Evolutionary conservation across 257 asterid genomes (phyloP).

Genomic region (Solanum lignicaule): DNA sequence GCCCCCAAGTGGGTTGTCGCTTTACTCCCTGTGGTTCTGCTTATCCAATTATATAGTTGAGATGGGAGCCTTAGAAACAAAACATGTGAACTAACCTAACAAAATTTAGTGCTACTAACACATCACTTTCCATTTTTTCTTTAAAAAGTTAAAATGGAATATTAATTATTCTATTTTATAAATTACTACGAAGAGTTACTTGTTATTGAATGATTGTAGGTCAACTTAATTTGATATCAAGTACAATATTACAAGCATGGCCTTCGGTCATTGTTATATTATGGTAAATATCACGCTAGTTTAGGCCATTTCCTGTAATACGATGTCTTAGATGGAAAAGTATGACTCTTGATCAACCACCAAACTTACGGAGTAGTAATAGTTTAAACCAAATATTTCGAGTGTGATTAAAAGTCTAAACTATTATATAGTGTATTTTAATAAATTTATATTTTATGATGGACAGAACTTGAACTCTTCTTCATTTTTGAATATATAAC

Average conservation of each 20-base stretch:
- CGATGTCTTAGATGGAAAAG: too few relatives aligned
- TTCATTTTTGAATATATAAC: not conserved
- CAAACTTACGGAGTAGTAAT: not conserved
- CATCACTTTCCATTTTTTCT: not conserved
- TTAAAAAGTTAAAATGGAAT: not conserved
- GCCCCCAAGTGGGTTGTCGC: not conserved
- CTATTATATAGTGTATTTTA: not conserved
- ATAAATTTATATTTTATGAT: not conserved
- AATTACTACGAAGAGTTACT: not conserved
- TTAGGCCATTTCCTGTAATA: not conserved
- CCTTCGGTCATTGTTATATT: not conserved
- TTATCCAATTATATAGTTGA: not conserved
- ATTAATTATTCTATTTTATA: not conserved
- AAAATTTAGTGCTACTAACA: not conserved
- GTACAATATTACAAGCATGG: not conserved
- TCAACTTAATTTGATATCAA: not conserved
- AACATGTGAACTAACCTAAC: not conserved
- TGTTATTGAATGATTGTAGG: not conserved
- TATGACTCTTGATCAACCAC: not conserved
- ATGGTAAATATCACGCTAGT: not conserved
- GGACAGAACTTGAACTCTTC: not conserved
- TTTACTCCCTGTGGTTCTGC: not conserved
- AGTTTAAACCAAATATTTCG: not conserved
- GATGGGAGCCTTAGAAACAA: not conserved
- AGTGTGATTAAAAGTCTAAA: not conserved